These are phyloP conservation scores for Phaseolus coccineus DNA, from an alignment of 331 rosid species.

Conservation along the genomic window DNA sequence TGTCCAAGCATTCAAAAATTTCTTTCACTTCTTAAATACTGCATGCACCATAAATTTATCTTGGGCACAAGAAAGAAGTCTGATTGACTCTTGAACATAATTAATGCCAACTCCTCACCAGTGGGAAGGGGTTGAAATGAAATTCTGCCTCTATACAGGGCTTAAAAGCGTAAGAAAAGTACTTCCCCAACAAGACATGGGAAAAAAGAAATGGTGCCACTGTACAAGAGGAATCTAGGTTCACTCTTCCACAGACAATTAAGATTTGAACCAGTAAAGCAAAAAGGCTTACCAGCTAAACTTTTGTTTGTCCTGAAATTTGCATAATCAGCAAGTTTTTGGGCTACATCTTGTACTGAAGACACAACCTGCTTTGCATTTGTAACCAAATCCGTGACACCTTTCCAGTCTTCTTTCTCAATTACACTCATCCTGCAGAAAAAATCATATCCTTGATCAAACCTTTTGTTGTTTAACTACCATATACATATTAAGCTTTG, in stretches of 20 bases:
- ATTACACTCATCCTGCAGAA: conserved; percentile 74
- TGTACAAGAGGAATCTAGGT: conserved; percentile 30
- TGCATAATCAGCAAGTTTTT: conserved; percentile 78
- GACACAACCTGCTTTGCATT: conserved; percentile 89
- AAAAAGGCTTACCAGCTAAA: conserved; percentile 54
- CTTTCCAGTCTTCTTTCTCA: conserved; percentile 90
- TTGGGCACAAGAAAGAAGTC: conserved; percentile 19
- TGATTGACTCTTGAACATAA: conserved; percentile 6
- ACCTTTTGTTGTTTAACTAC: conserved; percentile 39
- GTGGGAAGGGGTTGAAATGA: conserved; percentile 1
- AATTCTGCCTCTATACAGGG: conserved; percentile 20
- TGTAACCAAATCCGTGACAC: conserved; percentile 73
- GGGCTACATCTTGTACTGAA: conserved; percentile 89
- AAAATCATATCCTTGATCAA: conserved; percentile 29
- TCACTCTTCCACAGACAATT: conserved; percentile 11
- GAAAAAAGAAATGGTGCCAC: conserved; percentile 6
- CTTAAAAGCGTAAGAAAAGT: not conserved
- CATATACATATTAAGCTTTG: conserved; percentile 34
- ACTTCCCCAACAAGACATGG: not conserved
- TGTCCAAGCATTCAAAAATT: conserved; percentile 9
- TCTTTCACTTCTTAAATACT: not conserved
- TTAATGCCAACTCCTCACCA: not conserved
- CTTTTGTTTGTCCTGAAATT: conserved; percentile 61
- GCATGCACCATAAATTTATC: conserved; percentile 5
- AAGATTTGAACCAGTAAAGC: conserved; percentile 7